phyloP scores from a whole-genome alignment of 352 stramenopile species.

The Blastocystis hominis region DNA sequence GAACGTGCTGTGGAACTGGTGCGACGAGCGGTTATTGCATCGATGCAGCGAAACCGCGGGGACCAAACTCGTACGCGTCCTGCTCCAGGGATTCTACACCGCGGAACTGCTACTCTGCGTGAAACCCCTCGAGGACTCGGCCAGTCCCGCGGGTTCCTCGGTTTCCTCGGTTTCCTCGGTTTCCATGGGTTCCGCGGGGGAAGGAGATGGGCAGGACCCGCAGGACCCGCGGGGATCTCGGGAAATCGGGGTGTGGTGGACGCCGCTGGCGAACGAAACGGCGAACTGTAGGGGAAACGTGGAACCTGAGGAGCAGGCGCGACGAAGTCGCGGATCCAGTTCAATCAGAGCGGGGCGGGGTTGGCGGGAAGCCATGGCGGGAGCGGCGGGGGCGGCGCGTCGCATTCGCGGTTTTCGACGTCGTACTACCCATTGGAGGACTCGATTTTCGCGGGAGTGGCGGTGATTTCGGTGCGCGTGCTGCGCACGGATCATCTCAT shows the following conservation, averaged over 20 bases:
- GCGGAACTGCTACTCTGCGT: background rate
- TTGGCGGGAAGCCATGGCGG: background rate
- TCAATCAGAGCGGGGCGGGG: background rate
- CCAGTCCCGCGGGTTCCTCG: too few relatives aligned
- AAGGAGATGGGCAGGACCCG: background rate
- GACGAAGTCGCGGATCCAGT: background rate
- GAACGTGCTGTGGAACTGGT: background rate
- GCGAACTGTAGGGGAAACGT: background rate
- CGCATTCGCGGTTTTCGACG: background rate
- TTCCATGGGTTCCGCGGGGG: background rate
- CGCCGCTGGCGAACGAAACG: background rate
- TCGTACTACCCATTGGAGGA: background rate
- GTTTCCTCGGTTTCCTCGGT: too few relatives aligned
- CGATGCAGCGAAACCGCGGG: background rate
- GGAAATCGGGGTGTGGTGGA: background rate
- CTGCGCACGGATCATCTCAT: background rate
- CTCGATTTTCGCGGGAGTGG: background rate
- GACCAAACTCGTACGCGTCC: background rate
- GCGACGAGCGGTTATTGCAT: background rate
- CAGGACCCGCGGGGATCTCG: too few relatives aligned
- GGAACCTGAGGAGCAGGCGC: background rate
- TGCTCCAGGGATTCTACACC: background rate
- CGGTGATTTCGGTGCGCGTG: background rate
- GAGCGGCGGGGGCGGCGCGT: background rate
- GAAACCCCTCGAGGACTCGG: background rate